Percentiles rank a stretch among this genome's conserved stretches.
phyloP scores from a whole-genome alignment of 2,329 filamentous ascomycete species.

The Alternaria triticina region DNA sequence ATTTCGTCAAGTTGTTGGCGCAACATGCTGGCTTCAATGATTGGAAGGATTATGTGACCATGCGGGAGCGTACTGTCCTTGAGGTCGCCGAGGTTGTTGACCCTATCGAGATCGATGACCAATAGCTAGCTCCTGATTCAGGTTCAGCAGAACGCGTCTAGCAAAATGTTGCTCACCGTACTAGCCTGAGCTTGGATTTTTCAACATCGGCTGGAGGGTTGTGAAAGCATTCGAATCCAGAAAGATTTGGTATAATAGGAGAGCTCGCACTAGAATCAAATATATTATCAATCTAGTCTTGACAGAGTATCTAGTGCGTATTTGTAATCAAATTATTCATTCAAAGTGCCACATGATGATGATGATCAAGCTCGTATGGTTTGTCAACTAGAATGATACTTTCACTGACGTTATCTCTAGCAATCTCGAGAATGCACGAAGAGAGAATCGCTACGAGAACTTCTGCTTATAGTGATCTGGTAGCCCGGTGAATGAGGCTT shows the following conservation, averaged over 20 bases:
- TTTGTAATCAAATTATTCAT: background rate
- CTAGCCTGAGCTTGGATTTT: background rate
- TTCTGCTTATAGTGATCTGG: fast-evolving
- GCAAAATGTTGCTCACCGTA: background rate
- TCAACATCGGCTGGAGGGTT: background rate
- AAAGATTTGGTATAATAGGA: background rate
- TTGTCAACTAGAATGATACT: background rate
- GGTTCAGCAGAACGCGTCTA: background rate
- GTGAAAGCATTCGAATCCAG: background rate
- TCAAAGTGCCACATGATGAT: background rate
- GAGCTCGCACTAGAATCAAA: background rate
- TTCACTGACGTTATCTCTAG: background rate
- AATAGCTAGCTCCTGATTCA: background rate
- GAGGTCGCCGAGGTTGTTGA: background rate
- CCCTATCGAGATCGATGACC: background rate
- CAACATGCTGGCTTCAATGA: background rate
- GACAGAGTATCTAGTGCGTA: background rate
- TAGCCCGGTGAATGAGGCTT: background rate
- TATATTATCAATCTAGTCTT: background rate
- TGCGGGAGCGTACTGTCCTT: background rate
- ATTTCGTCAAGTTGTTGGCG: background rate
- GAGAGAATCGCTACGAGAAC: background rate
- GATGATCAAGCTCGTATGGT: background rate
- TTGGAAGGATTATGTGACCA: background rate
- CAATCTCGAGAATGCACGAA: background rate